Evolutionary conservation across 140 eudicot species (phyloP).

Genomic region (Stevia rebaudiana): DNA sequence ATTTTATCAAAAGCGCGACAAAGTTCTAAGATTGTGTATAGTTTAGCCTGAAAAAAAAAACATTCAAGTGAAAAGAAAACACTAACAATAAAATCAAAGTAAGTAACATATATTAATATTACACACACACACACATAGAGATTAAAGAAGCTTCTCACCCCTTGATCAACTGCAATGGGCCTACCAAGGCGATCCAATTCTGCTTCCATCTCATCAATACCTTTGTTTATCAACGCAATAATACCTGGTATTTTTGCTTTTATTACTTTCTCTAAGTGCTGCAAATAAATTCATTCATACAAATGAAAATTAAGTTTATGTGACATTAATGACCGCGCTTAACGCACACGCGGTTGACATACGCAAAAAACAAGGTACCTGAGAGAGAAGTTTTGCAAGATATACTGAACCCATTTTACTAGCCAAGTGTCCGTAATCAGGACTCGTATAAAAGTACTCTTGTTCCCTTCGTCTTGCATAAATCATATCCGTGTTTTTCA

Average conservation of each 20-base stretch:
- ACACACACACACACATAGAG: background rate
- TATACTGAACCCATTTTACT: constrained; percentile 92
- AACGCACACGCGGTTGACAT: background rate
- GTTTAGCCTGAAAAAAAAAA: constrained; percentile 58
- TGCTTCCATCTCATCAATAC: constrained; percentile 85
- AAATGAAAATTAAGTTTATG: constrained; percentile 1
- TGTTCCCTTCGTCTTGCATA: constrained; percentile 73
- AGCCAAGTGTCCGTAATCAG: constrained; percentile 85
- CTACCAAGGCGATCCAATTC: constrained; percentile 91
- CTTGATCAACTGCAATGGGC: constrained; percentile 83
- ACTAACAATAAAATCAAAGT: background rate
- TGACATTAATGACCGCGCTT: background rate
- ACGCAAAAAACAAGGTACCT: constrained; percentile 31
- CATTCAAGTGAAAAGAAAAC: background rate
- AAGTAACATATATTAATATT: no score
- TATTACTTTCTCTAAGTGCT: constrained; percentile 90
- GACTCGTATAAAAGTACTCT: constrained; percentile 86
- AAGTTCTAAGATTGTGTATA: constrained; percentile 88
- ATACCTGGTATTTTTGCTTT: constrained; percentile 87
- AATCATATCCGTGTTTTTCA: constrained; percentile 78
- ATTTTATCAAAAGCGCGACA: constrained; percentile 92
- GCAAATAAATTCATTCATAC: constrained; percentile 16
- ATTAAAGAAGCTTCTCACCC: constrained; percentile 58
- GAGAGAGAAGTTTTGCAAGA: constrained; percentile 90
- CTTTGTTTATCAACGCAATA: constrained; percentile 75